A percentile compares a stretch with the other conserved stretches of the same genome.
Evolutionary conservation across 2,329 filamentous ascomycete genomes (phyloP).

Genomic region (Lachnellula occidentalis): DNA sequence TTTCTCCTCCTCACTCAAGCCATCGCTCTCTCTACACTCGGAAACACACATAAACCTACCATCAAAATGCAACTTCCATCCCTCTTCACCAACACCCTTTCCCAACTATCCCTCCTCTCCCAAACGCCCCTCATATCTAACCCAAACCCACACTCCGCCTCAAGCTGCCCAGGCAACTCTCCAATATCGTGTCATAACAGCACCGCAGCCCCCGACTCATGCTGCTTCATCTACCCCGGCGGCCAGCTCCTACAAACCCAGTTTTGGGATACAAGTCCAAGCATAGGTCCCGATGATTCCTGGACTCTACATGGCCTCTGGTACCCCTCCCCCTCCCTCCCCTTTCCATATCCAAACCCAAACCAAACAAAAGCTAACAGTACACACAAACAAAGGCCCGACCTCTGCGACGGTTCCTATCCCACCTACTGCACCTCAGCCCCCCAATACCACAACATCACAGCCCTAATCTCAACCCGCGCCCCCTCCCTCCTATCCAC

Average conservation of each 20-base stretch:
- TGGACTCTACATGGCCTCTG: slow-evolving; percentile 73
- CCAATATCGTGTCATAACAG: slow-evolving; percentile 59
- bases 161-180: slow-evolving; percentile 23
- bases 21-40: no score
- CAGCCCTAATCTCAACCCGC: slow-evolving; percentile 38
- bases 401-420: slow-evolving; percentile 63
- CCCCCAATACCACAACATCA: slow-evolving; percentile 60
- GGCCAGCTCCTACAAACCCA: slow-evolving; percentile 68
- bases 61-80: not conserved
- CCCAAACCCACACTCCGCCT: slow-evolving; percentile 14
- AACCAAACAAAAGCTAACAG: not conserved
- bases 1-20: no score
- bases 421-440: slow-evolving; percentile 57
- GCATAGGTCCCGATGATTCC: slow-evolving; percentile 56
- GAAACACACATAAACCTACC: no score
- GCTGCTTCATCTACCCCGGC: slow-evolving; percentile 68
- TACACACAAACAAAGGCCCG: slow-evolving; percentile 38
- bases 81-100: slow-evolving; percentile 19
- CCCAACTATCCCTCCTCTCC: slow-evolving; percentile 16
- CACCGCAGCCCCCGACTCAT: slow-evolving; percentile 51
- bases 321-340: slow-evolving; percentile 9
- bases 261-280: slow-evolving; percentile 67
- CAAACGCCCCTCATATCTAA: not conserved
- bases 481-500: slow-evolving; percentile 48
- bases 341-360: not conserved